Base-by-base conservation (phyloP, 1,139 yeast genomes). In the Geotrichum australiense region DNA sequence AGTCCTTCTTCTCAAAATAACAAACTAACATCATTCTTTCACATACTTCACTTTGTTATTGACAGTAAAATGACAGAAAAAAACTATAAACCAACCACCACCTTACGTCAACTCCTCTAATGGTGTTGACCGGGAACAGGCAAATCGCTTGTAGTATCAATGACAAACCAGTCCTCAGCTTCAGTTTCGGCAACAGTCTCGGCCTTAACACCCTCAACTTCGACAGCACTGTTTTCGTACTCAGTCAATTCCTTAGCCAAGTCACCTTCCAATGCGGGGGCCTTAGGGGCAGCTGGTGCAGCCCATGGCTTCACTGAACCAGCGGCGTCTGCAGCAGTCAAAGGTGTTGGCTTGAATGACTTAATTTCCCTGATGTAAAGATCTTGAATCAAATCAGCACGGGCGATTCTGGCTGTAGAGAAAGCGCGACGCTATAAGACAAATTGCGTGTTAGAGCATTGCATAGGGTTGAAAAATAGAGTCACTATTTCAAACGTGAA, bases 341-440 rank as follows among this genome's bases (percentile, higher is more conserved):
- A 62, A 50, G 89, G 79, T 50, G 80, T 74, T 62, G 95, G 89
- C 74, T 87, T 85, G 78, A 82, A 86, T 48, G 78, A 78, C 71
- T 80, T 84, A 68, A 91, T 73, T 67, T 86, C 94, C 66, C 75
- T 80, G 61, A 89, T 70, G 71, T 89, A 91, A 55, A 89, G 75
- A 54, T 89, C 96, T 64, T 86, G 77, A 60, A 89, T 69, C 63
- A 83, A 73, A 71, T 86, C 79, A 43, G 51, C 37, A 14, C 42
- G 42, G 33, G 41, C 36, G 34, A 36, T 37, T 18, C 46, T 35
- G 25, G 46, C 39, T 35, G 41, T 41, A 22, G 46, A 39, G 32
- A 45, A 31, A 28, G 46, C 37, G 32, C 46, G 43, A 26, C 42
- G 28, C 34, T 32, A 30, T 36, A 37, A 33, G 18, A 37, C 28